Base-by-base conservation (phyloP, 345 rosid genomes). In the Viola odorata region DNA sequence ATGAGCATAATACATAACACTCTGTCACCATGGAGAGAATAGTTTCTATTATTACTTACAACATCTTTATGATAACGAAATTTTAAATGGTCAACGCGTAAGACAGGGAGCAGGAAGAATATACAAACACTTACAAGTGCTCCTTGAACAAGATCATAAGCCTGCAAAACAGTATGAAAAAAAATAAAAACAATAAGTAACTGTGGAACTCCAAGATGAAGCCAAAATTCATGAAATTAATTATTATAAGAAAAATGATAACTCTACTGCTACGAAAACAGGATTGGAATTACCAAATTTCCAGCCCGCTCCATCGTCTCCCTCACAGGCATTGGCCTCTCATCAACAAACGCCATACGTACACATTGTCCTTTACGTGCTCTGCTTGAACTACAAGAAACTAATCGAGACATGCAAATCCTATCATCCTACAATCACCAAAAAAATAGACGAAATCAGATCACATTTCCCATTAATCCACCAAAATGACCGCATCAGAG, bases 61-160 rank as follows among this genome's bases (percentile, higher is more conserved):
- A 23, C 32, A 23, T 23, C 32, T 2, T 23, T 23, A 23, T n/a
- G 8, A 49, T 12, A 49, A 49, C 3, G 6, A 6, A 13, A 6
- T 4, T 49, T 13, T 17, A 49, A 14, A 13, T 49, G 52, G 3
- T 2, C 52, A 13, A 3, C 52, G 6, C 52, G 11, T 48, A 48
- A 13, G 50, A 48, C 5, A 48, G 14, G 50, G 14, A 49, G 15
- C 13, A 3, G 15, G 8, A 14, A 5, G 32, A 23, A 23, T 23
- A 23, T 23, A 23, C 32, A 23, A 23, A 58, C 44, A 85, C 96
- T 81, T 82, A 92, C 96, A 69, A 78, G 88, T 47, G 77, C 73
- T 37, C 96, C 98, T 80, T 89, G 98, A 75, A 92, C 85, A 72
- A 92, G 90, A 66, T 89, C 96, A 60, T 85, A 85, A 5, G 88